A percentile compares a stretch with the other conserved stretches of the same genome.
These are phyloP conservation scores for Nemania sp. DNA, from an alignment of 2,329 filamentous ascomycete genomes.

Conservation along the genomic window DNA sequence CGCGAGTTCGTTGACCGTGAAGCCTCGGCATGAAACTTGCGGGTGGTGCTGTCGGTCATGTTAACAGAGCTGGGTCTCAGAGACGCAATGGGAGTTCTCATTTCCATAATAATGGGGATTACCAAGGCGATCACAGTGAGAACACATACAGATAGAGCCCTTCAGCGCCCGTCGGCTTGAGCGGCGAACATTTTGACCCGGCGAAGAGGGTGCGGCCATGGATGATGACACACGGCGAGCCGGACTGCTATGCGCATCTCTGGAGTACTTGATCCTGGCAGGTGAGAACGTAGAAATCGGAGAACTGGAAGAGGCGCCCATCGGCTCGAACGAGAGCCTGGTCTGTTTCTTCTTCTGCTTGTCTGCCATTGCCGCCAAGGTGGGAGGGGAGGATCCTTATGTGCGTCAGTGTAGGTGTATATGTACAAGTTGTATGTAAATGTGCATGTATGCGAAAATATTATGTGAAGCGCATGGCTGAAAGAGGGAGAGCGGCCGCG, in stretches of 20 bases:
- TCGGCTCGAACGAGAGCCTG: constrained; percentile 41
- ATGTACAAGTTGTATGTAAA: not conserved
- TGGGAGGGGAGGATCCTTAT: not conserved
- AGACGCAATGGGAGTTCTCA: not conserved
- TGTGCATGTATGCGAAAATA: too few relatives aligned
- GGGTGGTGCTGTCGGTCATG: constrained; percentile 16
- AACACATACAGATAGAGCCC: constrained; percentile 26
- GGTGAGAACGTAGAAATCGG: constrained; percentile 32
- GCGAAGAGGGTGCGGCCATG: constrained; percentile 5
- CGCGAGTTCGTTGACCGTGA: constrained; percentile 16
- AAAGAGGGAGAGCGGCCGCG: not conserved
- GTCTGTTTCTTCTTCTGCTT: constrained; percentile 37
- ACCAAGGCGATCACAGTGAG: not conserved
- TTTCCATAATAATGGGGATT: not conserved
- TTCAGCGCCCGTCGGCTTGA: constrained; percentile 14
- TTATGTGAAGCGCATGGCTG: not conserved
- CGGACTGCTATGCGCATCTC: constrained; percentile 24
- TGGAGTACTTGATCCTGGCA: constrained; percentile 38
- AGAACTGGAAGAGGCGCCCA: constrained; percentile 28
- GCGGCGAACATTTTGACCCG: constrained; percentile 6
- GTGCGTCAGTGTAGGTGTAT: not conserved
- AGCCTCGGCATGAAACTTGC: constrained; percentile 39
- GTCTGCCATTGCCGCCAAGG: constrained; percentile 27
- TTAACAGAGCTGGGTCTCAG: constrained; percentile 9
- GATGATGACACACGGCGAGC: constrained; percentile 12